Conservation (phyloP, 2,329 filamentous ascomycete species). For the Venturia oleaginea region DNA sequence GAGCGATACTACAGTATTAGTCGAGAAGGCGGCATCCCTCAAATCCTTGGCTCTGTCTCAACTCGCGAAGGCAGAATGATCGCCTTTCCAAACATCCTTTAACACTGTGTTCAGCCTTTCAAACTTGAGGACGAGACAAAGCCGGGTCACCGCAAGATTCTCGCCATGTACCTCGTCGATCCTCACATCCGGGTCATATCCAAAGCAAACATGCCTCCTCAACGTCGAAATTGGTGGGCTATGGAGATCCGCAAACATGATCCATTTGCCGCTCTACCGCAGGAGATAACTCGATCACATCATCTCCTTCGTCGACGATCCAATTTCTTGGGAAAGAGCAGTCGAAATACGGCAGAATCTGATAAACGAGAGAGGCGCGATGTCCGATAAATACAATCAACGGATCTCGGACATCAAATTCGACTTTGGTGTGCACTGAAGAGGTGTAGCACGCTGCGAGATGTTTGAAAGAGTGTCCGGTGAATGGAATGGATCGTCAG, state of each 20-base stretch:
- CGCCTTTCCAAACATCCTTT: slow-evolving; percentile 43
- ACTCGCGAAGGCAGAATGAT: slow-evolving; percentile 39
- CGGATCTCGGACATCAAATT: no score
- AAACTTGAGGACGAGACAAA: slow-evolving; percentile 39
- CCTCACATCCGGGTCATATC: slow-evolving; percentile 43
- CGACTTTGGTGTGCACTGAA: no score
- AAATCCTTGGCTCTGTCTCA: slow-evolving; percentile 37
- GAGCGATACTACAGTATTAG: slow-evolving; percentile 29
- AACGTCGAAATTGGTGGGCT: slow-evolving; percentile 38
- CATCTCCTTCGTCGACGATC: no score
- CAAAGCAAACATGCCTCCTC: slow-evolving; percentile 43
- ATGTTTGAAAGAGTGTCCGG: no score
- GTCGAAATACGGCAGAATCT: no score
- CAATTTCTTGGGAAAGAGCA: no score
- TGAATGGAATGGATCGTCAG: no score
- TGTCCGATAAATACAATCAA: no score
- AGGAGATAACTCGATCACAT: no score
- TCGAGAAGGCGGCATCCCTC: slow-evolving; percentile 27
- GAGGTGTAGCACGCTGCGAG: no score
- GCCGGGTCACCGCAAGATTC: slow-evolving; percentile 48
- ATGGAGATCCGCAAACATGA: slow-evolving; percentile 17
- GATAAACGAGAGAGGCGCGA: no score
- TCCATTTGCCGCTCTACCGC: slow-evolving; percentile 18
- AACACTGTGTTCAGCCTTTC: slow-evolving; percentile 45
- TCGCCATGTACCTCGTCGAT: slow-evolving; percentile 52